phyloP scores from a whole-genome alignment of 2,329 filamentous ascomycete genomes.

The Pseudocercospora pini-densiflorae region DNA sequence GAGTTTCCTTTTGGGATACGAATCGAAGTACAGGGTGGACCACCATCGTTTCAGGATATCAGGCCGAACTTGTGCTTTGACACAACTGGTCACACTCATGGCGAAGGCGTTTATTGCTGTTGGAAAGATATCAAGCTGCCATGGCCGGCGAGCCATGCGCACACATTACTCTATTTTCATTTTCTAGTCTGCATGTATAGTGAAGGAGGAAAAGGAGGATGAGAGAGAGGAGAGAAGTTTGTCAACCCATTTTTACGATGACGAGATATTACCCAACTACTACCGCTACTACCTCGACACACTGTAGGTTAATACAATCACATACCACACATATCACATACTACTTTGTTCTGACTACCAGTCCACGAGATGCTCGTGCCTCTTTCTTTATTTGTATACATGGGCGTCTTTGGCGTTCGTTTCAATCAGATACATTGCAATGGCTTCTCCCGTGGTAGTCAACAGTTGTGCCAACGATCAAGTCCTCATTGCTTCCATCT shows the following conservation, averaged over 20 bases:
- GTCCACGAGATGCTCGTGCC: not conserved
- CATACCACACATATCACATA: constrained; percentile 9
- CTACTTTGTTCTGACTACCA: constrained; percentile 3
- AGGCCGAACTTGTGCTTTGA: constrained; percentile 19
- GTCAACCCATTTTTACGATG: constrained; percentile 6
- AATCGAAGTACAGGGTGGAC: constrained; percentile 8
- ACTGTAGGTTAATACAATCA: constrained; percentile 23
- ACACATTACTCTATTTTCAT: constrained; percentile 14
- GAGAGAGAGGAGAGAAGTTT: constrained; percentile 7
- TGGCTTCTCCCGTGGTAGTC: too few relatives aligned
- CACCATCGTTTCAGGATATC: constrained; percentile 8
- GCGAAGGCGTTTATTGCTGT: constrained; percentile 23
- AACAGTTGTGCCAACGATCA: too few relatives aligned
- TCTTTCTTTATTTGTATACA: not conserved
- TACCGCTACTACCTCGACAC: constrained; percentile 16
- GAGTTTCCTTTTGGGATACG: constrained; percentile 14
- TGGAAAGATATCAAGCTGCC: constrained; percentile 13
- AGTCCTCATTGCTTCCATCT: too few relatives aligned
- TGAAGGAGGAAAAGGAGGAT: not conserved
- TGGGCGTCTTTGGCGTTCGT: too few relatives aligned
- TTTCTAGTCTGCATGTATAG: constrained; percentile 2
- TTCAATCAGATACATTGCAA: too few relatives aligned
- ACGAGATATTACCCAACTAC: constrained; percentile 16
- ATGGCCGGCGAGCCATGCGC: constrained; percentile 6
- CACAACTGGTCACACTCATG: constrained; percentile 16